Base-by-base conservation (phyloP, 306 rosid genomes). In the Cucurbita pepo region DNA sequence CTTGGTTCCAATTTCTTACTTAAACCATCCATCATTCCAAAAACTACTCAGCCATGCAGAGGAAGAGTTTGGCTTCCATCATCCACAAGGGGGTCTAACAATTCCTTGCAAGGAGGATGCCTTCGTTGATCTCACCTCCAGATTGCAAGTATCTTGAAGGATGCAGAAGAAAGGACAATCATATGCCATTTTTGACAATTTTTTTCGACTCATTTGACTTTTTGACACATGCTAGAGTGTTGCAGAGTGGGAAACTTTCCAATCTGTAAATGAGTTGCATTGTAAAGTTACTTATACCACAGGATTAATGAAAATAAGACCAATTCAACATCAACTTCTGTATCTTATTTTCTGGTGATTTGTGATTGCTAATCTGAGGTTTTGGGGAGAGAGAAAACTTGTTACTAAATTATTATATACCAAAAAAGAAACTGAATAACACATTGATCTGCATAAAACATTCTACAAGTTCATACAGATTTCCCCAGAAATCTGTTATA, bases 61-160 rank as follows among this genome's bases (percentile, higher is more conserved):
- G 83, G 80, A 83, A 66, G 83, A 85, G 77, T 85, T 82, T 36
- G 89, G 87, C 0, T 82, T 78, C 75, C 21, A 64, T 67, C 83
- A 85, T 71, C 86, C 82, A n/a, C 81, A 64, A 75, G 86, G 86
- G 34, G 89, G 85, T 43, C 83, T 85, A 37, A 80, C 80, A n/a
- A 85, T 82, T 71, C 86, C 85, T 7, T 85, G 86, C 85, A 65
- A 61, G 1, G 80, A 82, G 72, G 82, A 85, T 48, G 53, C 69
- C 37, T 85, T 30, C 34, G 3, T 30, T 30, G 34, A 30, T 30
- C 34, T 30, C 34, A 2, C 79, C 47, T 80, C 83, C 58, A 36
- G 56, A 37, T 50, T 82, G 56, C 16, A 58, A 13, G 64, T 13
- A 25, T 50, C 74, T 51, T 69, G 58, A 69, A 50, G 48, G 48